phyloP scores from a whole-genome alignment of 805 yeast genomes.

The Ascoidea asiatica region DNA sequence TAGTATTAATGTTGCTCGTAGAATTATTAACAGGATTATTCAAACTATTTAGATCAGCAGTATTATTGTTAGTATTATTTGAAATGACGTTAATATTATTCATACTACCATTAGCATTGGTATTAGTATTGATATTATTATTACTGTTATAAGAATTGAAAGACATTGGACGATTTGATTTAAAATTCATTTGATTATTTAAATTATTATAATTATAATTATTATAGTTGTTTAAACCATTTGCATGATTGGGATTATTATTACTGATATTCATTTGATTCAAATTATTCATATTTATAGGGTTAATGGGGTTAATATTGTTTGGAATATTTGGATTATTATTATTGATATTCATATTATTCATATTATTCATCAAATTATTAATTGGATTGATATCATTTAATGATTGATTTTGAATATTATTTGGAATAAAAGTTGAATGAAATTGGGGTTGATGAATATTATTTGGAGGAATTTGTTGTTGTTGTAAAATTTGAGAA shows the following conservation, averaged over 20 bases:
- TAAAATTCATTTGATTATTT: background rate
- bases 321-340: background rate
- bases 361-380: no score
- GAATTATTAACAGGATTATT: no score
- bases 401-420: no score
- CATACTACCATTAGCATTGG: background rate
- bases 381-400: no score
- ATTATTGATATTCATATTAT: background rate
- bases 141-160: background rate
- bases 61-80: background rate
- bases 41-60: background rate
- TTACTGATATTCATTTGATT: no score
- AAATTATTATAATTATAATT: no score
- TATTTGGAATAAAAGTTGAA: background rate
- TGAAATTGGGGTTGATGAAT: no score
- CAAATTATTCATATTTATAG: no score
- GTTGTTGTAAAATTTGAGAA: background rate
- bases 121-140: background rate
- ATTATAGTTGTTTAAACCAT: background rate
- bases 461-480: background rate
- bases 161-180: background rate
- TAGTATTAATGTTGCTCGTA: background rate
- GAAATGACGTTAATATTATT: background rate
- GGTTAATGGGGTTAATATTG: background rate
- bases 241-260: background rate